Percentiles rank a stretch among this genome's conserved stretches.
Evolutionary conservation across 129 eudicot species (phyloP).

Genomic region (Centella asiatica): DNA sequence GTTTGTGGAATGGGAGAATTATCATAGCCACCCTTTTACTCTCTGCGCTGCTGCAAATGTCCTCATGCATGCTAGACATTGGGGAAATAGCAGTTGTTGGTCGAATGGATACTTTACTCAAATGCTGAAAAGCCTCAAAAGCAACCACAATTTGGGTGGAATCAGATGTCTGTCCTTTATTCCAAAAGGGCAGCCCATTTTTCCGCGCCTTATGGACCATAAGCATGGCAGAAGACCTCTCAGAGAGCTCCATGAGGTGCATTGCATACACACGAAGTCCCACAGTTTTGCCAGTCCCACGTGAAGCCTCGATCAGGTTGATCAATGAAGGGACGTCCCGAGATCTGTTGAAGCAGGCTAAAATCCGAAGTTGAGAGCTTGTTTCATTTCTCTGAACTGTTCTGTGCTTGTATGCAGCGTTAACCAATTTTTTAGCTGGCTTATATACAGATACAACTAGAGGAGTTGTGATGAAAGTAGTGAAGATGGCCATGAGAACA

Average conservation of each 20-base stretch:
- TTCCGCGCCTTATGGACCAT: constrained; percentile 31
- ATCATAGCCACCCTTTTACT: constrained; percentile 17
- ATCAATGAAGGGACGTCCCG: constrained; percentile 27
- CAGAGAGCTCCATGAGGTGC: constrained; percentile 37
- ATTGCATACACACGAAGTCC: constrained; percentile 29
- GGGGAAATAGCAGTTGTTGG: constrained; percentile 26
- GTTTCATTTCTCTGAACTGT: constrained; percentile 19
- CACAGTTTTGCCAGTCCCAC: constrained; percentile 22
- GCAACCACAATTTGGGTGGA: constrained; percentile 20
- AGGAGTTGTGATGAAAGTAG: constrained; percentile 38
- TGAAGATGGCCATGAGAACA: constrained; percentile 38
- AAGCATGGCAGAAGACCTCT: constrained; percentile 32
- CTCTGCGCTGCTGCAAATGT: constrained; percentile 20
- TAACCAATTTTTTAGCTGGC: constrained; percentile 18
- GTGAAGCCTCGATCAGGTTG: constrained; percentile 31
- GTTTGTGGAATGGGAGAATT: constrained; percentile 27
- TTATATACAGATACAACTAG: constrained; percentile 27
- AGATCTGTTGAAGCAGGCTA: constrained; percentile 26
- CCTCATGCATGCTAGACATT: constrained; percentile 23
- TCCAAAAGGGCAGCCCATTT: constrained; percentile 31
- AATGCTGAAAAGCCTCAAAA: constrained; percentile 23
- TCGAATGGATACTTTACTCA: constrained; percentile 15
- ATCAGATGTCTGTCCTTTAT: constrained; percentile 1
- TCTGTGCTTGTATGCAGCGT: constrained; percentile 22
- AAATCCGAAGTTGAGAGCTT: constrained; percentile 17